Conservation (phyloP, 2,329 filamentous ascomycete genomes). For the Nigrospora oryzae region DNA sequence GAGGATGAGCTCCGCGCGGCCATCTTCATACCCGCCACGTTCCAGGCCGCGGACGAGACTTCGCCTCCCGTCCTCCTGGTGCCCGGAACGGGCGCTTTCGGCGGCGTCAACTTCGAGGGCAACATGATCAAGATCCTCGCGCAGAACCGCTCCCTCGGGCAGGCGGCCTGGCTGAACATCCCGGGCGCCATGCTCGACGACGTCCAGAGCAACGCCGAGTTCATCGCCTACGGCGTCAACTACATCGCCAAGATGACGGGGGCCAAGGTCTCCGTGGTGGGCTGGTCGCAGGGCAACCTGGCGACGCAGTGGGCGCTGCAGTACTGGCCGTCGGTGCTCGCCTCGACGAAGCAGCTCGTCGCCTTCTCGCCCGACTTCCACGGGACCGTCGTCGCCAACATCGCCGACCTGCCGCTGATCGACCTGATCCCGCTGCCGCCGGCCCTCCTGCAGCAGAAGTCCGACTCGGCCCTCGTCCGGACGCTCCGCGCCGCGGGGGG, state of each 20-base stretch:
- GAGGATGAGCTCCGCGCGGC: slow-evolving; percentile 3
- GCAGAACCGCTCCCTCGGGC: slow-evolving; percentile 29
- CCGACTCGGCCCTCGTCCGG: slow-evolving; percentile 29
- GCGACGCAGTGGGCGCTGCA: slow-evolving; percentile 49
- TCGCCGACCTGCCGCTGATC: slow-evolving; percentile 7
- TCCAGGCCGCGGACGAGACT: not conserved
- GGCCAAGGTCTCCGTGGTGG: slow-evolving; percentile 28
- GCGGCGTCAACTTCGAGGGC: slow-evolving; percentile 1
- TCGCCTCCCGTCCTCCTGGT: slow-evolving; percentile 4
- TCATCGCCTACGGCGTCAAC: slow-evolving; percentile 49
- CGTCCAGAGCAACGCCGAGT: slow-evolving; percentile 42
- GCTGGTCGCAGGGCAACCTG: slow-evolving; percentile 47
- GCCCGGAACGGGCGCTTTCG: slow-evolving; percentile 3
- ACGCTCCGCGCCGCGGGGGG: slow-evolving; percentile 33
- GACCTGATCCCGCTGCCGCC: slow-evolving; percentile 40
- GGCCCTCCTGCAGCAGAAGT: slow-evolving; percentile 36
- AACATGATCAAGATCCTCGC: slow-evolving; percentile 5
- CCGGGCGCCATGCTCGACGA: slow-evolving; percentile 37
- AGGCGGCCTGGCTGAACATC: slow-evolving; percentile 48
- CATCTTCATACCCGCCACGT: slow-evolving; percentile 12
- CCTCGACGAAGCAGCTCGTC: slow-evolving; percentile 37
- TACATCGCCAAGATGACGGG: slow-evolving; percentile 35
- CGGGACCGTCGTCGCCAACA: slow-evolving; percentile 14
- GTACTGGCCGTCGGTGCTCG: slow-evolving; percentile 44
- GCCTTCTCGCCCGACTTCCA: slow-evolving; percentile 42